These are phyloP conservation scores for Scleroderma bovista DNA, from an alignment of 768 basidiomycete species.

Conservation along the genomic window DNA sequence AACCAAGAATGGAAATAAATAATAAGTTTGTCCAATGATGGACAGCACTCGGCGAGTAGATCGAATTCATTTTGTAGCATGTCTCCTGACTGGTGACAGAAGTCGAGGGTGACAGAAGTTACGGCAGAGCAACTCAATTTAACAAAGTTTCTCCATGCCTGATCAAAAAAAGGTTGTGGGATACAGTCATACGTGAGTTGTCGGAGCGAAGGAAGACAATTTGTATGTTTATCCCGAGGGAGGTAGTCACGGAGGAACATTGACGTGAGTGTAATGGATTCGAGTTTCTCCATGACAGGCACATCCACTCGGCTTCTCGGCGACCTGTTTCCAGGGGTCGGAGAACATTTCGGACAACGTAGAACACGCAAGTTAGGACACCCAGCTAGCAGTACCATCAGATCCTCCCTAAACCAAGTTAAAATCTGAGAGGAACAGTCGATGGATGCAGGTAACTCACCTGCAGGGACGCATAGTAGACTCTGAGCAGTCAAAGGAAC, in stretches of 20 bases:
- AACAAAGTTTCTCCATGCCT: constrained; percentile 24
- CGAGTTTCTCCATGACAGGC: constrained; percentile 22
- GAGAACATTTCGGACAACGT: constrained; percentile 24
- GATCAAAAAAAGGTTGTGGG: constrained; percentile 23
- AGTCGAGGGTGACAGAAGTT: constrained; percentile 23
- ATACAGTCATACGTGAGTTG: constrained; percentile 28
- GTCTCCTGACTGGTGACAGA: constrained; percentile 17
- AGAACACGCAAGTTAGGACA: constrained; percentile 25
- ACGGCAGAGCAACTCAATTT: constrained; percentile 20
- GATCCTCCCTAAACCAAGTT: constrained; percentile 19
- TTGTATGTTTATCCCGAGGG: constrained; percentile 20
- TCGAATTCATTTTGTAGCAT: constrained; percentile 20
- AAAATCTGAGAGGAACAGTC: background rate
- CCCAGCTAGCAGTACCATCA: constrained; percentile 21
- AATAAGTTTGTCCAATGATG: constrained; percentile 18
- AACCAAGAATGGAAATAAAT: constrained; percentile 22
- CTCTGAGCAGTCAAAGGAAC: constrained; percentile 26
- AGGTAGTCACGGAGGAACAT: constrained; percentile 27
- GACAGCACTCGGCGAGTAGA: constrained; percentile 21
- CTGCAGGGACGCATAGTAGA: constrained; percentile 26
- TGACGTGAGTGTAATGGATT: constrained; percentile 22
- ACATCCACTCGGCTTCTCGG: constrained; percentile 14
- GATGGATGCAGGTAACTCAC: constrained; percentile 7
- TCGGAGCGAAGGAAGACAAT: constrained; percentile 25
- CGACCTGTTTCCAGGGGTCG: constrained; percentile 16